Conservation (phyloP, 306 rosid genomes). For the barrel medic (Medicago truncatula) region DNA sequence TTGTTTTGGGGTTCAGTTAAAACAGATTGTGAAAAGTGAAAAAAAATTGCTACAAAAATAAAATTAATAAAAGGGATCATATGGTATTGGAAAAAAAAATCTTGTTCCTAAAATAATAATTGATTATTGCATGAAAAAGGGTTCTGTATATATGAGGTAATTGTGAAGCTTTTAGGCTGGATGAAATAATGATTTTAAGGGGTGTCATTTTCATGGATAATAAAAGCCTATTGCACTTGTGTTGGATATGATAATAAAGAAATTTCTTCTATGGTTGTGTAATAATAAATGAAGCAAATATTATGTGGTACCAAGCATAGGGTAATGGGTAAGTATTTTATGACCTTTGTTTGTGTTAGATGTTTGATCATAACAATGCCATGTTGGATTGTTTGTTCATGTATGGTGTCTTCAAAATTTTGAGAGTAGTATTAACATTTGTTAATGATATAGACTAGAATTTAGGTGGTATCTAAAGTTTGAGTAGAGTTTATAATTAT, state of each 20-base stretch:
- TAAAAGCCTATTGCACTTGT: slow-evolving; percentile 2
- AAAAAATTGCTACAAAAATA: not conserved
- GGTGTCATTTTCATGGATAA: slow-evolving; percentile 44
- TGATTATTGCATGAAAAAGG: slow-evolving; percentile 18
- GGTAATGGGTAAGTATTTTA: not conserved
- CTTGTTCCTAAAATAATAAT: not conserved
- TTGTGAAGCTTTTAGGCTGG: slow-evolving; percentile 38
- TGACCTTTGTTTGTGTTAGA: not conserved
- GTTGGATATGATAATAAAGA: not conserved
- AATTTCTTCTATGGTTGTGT: too few relatives aligned
- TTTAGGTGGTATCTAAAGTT: not conserved
- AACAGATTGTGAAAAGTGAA: slow-evolving; percentile 14
- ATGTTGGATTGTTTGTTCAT: slow-evolving; percentile 30
- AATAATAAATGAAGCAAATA: not conserved
- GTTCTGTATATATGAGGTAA: slow-evolving; percentile 3
- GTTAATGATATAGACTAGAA: not conserved
- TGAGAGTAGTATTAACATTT: too few relatives aligned
- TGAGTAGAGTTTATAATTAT: not conserved
- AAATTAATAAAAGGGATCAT: slow-evolving; percentile 24
- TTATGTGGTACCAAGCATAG: not conserved
- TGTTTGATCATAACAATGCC: slow-evolving; percentile 29
- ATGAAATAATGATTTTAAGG: slow-evolving; percentile 30
- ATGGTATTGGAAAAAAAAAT: not conserved
- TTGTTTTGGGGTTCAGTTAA: slow-evolving; percentile 16
- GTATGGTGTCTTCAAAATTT: not conserved